Conservation (phyloP, 768 basidiomycete species). For the Wakefieldia striispora region DNA sequence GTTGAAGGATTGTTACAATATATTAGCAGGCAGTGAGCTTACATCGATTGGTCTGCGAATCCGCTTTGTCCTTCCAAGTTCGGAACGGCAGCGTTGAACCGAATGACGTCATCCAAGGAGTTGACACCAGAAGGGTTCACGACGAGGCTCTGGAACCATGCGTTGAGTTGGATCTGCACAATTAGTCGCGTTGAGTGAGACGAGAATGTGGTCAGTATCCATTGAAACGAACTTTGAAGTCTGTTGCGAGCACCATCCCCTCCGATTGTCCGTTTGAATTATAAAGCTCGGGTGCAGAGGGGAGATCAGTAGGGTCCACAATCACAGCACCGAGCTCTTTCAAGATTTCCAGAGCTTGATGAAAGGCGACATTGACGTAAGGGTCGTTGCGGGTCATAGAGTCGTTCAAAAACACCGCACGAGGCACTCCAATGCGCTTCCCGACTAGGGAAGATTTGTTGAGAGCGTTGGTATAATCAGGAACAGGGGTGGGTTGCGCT, state of each 20-base stretch:
- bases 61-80: conserved; percentile 41
- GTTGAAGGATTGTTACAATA: no score
- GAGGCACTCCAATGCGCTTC: no score
- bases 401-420: no score
- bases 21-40: conserved; percentile 11
- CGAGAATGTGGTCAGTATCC: no score
- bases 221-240: conserved; percentile 50
- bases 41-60: conserved; percentile 35
- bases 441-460: no score
- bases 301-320: conserved; percentile 63
- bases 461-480: no score
- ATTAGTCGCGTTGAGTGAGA: background rate
- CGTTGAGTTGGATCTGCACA: conserved; percentile 48
- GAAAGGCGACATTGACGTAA: no score
- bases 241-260: conserved; percentile 44
- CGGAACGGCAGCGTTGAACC: conserved; percentile 51
- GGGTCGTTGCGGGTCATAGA: no score
- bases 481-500: no score
- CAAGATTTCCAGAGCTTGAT: no score
- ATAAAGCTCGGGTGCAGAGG: conserved; percentile 51
- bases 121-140: conserved; percentile 57
- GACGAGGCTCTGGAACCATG: conserved; percentile 44
- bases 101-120: conserved; percentile 55
- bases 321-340: conserved; percentile 50
- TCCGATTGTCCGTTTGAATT: conserved; percentile 47